Evolutionary conservation across 2,329 filamentous ascomycete species (phyloP).

Genomic region (Colletotrichum echinochloae): DNA sequence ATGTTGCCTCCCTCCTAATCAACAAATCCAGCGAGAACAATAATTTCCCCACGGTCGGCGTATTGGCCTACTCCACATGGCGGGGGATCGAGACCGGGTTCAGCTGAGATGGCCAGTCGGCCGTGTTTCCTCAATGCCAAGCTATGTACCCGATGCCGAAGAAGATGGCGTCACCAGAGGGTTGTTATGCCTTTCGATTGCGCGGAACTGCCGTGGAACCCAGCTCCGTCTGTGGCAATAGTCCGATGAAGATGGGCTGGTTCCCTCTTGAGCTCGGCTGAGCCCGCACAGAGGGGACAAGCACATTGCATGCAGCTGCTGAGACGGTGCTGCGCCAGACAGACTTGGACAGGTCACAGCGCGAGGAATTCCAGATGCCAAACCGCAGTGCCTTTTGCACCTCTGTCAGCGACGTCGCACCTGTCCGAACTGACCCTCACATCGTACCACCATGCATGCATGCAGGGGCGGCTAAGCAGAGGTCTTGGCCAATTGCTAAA

Average conservation of each 20-base stretch:
- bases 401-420: neutral
- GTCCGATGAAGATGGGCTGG: neutral
- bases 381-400: neutral
- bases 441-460: neutral
- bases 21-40: no score
- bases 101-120: constrained; percentile 15
- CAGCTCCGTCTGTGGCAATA: no score
- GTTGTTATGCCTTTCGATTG: neutral
- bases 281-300: neutral
- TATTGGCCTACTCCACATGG: neutral
- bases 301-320: constrained; percentile 24
- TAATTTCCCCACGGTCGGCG: neutral
- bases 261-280: neutral
- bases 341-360: constrained; percentile 28
- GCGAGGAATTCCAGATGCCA: neutral
- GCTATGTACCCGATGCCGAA: constrained; percentile 1
- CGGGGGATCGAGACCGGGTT: constrained; percentile 28
- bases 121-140: constrained; percentile 11
- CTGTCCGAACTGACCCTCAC: constrained; percentile 4
- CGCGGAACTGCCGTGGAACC: neutral
- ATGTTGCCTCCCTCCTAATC: neutral
- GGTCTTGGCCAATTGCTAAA: neutral
- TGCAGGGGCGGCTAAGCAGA: neutral
- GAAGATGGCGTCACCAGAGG: neutral
- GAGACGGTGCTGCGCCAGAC: constrained; percentile 22